Evolutionary conservation across 345 rosid species (phyloP).

Genomic region (Schrenkiella parvula): DNA sequence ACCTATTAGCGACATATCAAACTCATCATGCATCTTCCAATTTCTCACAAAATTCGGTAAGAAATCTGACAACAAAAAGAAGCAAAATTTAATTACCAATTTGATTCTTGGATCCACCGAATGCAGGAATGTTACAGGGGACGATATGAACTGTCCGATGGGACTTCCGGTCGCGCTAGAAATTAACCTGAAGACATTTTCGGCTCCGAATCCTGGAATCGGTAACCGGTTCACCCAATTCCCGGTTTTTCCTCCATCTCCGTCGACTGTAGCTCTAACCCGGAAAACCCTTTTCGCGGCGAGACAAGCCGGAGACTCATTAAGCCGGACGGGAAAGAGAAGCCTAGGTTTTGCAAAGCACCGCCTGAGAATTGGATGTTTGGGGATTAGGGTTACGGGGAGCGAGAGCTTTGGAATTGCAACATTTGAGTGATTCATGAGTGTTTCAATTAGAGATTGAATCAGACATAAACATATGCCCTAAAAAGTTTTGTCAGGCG

Average conservation of each 20-base stretch:
- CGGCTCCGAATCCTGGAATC: conserved; percentile 52
- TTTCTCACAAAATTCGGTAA: not conserved
- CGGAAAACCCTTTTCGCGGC: conserved; percentile 27
- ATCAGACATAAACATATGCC: not conserved
- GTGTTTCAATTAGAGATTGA: conserved; percentile 12
- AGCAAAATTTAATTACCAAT: conserved; percentile 40
- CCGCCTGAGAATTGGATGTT: conserved; percentile 9
- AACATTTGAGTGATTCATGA: conserved; percentile 43
- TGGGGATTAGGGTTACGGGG: conserved; percentile 25
- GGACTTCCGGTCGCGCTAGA: conserved; percentile 82
- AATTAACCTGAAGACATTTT: conserved; percentile 68
- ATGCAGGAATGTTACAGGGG: conserved; percentile 78
- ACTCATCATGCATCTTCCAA: not conserved
- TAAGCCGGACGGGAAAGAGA: conserved; percentile 2
- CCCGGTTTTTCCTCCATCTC: conserved; percentile 33
- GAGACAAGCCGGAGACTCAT: not conserved
- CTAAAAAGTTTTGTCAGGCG: conserved; percentile 3
- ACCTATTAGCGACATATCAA: not conserved
- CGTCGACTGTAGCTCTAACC: conserved; percentile 38
- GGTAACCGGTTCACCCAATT: conserved; percentile 69
- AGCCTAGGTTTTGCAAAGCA: conserved; percentile 19
- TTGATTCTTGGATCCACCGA: conserved; percentile 86
- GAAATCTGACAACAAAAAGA: not conserved
- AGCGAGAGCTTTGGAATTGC: conserved; percentile 31
- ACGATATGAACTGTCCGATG: conserved; percentile 74